Evolutionary conservation across 2,329 filamentous ascomycete genomes (phyloP), one percentile per base, ranked within the genome.

Genomic region (Epichloe glyceriae): DNA sequence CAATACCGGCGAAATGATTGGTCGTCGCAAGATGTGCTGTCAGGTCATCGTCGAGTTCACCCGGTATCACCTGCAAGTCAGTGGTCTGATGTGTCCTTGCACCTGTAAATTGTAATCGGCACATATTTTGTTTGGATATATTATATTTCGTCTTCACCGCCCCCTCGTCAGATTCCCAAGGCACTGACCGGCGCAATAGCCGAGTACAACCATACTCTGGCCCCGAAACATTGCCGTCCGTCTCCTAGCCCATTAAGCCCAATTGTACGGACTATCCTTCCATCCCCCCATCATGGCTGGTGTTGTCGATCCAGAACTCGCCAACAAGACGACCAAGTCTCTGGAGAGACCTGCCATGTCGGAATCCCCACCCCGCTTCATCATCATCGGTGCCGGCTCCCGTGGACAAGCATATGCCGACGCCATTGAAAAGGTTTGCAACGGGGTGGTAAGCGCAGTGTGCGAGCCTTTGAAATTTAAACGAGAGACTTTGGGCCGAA

Each of bases 401-500:
- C 82, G 89, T 37, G 89, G 89, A 14, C 75, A 78, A 48, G 78
- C 80, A 33, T 95, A 94, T 63, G 86, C 84, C 34, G 73, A 74
- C 53, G 83, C 83, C 49, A 81, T 88, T 8, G 66, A 70, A n/a
- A 71, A 74, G 15, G 79, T 79, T 17, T 83, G 79, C 53, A 77
- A 81, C 56, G 87, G 84, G 5, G 63, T 83, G 34, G 79, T 97
- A 53, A 79, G 77, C 20, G 86, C 86, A 26, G 80, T 98, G 15
- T 88, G 86, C 20, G 93, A 97, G 59, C 88, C 90, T 0, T 73
- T 88, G 57, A 64, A 74, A 14, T 93, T 83, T 68, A 94, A 95
- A 67, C 80, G 91, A 4, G 70, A 75, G 41, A 73, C 76, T 0
- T 82, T 96, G 47, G 87, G 86, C 12, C 69, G 71, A 14, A 79